Base-by-base conservation (phyloP, 2,329 filamentous ascomycete genomes). In the Fusarium circinatum region DNA sequence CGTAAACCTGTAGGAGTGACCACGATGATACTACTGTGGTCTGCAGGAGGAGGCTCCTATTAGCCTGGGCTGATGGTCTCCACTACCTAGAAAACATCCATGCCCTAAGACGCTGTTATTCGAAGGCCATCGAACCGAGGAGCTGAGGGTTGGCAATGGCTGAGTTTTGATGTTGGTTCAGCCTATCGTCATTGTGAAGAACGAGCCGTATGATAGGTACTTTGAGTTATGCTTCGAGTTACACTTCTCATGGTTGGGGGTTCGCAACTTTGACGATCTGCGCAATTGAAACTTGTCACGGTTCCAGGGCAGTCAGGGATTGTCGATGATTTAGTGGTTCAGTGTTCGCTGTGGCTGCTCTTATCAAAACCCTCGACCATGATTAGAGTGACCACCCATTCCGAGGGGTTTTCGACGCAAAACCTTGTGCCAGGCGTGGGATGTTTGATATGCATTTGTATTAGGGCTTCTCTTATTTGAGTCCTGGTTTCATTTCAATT, bases 61-160 rank as follows among this genome's bases (percentile, higher is more conserved):
- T 34, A 63, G 71, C 48, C 62, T 71, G 57, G 60, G 70, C 71
- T 74, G 70, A 71, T 71, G 70, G 48, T 66, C 70, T 48, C 71
- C 71, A 74, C 70, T 62, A 48, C 61, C 60, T 48, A 62, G 56
- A 71, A 39, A 69, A 44, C 56, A 65, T 42, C 65, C 70, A 74
- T 74, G 70, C 70, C 70, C 70, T 73, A 73, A 62, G 59, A 52
- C 51, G 58, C 24, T 69, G 58, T 62, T 41, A 39, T 59, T 70
- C 65, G 54, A 73, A 74, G 49, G 45, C 34, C 39, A 57, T 67
- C 71, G 71, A 73, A 73, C 49, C 51, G 56, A 65, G 41, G 32
- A 45, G 47, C 60, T 44, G 52, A 73, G 62, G 57, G 69, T 42
- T 58, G 42, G 44, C n/a, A 28, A 66, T 58, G 64, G 34, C 52